Base-by-base conservation (phyloP, 1,139 yeast species). In the Taphrina wiesneri region DNA sequence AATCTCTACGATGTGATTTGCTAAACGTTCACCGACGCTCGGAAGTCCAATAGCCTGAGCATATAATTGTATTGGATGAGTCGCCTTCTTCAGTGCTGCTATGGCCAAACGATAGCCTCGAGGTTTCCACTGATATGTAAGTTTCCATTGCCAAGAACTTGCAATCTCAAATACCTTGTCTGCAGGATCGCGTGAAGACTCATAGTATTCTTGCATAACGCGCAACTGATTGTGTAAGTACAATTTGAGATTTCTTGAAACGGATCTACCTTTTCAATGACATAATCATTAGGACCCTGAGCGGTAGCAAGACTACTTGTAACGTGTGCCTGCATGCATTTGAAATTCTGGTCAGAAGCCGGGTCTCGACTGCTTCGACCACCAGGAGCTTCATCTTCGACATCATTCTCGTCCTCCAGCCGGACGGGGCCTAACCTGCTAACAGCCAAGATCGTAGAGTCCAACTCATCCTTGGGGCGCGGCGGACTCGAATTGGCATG, bases 1-100 rank as follows among this genome's bases (percentile, higher is more conserved):
- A 7, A 84, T 79, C 68, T 81, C 83, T 63, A 81, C 84, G 23
- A 85, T 79, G 71, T 84, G 83, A 7, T 71, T 72, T 0, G 84
- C 83, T 56, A 84, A 78, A 13, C 80, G 75, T 4, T 75, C 68
- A 0, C 86, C 86, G 46, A 85, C 73, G 1, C 82, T 81, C 0
- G 80, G 77, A 15, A 82, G 71, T 60, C 76, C 73, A 19, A 69
- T 69, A 0, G 86, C 85, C 67, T 83, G 79, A 17, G 73, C 71
- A 0, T 78, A 78, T 0, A 81, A 78, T 1, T 71, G 72, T 3
- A 85, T 78, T 2, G 74, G 73, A 9, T 69, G 70, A 1, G 71
- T 71, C 6, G 73, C 70, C 1, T 74, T 71, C 36, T 77, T 72
- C 60, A 80, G 74, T 0, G 81, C 74, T 2, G 75, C 74, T 45